Conservation (phyloP, 768 basidiomycete genomes). For the Lentinula detonsa region DNA sequence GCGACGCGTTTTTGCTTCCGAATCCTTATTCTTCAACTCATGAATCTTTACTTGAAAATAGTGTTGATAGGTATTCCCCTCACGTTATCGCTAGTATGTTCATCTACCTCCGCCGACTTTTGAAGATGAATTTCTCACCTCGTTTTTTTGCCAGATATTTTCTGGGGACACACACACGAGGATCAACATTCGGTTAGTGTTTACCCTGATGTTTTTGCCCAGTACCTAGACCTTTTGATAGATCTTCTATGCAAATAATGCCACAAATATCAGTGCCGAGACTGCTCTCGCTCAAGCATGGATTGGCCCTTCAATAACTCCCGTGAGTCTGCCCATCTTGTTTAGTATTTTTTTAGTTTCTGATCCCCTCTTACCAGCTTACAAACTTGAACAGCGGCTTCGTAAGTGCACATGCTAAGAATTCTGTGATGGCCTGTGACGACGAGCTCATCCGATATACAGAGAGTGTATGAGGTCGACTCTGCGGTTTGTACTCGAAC, state of each 20-base stretch:
- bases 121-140: constrained; percentile 8
- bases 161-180: constrained; percentile 75
- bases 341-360: not conserved
- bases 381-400: constrained; percentile 75
- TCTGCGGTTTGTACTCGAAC: constrained; percentile 40
- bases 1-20: constrained; percentile 4
- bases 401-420: constrained; percentile 8
- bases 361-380: constrained; percentile 12
- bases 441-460: not conserved
- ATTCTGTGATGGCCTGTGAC: constrained; percentile 15
- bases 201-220: not conserved
- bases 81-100: constrained; percentile 69
- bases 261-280: constrained; percentile 46
- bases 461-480: constrained; percentile 62
- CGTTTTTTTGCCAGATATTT: constrained; percentile 44
- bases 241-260: constrained; percentile 75
- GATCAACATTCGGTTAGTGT: constrained; percentile 56
- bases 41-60: constrained; percentile 15
- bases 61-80: constrained; percentile 72
- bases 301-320: constrained; percentile 69
- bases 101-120: not conserved
- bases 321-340: constrained; percentile 15
- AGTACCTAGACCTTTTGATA: constrained; percentile 15
- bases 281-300: constrained; percentile 45
- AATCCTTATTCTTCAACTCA: not conserved